Conservation (phyloP, 108 stramenopile genomes). For the Fragilariopsis cylindrus region DNA sequence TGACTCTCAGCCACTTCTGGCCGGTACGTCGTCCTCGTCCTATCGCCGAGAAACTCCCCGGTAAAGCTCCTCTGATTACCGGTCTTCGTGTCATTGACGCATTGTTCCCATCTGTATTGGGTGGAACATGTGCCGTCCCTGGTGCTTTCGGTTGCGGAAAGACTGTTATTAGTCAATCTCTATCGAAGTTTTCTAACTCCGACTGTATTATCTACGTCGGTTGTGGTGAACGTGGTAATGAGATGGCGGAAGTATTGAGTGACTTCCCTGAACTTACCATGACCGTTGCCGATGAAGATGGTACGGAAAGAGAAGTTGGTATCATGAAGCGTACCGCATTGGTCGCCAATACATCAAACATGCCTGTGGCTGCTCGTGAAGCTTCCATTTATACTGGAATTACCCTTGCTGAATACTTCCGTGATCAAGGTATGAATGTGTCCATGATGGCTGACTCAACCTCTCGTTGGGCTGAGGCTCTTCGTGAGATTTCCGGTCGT, state of each 20-base stretch:
- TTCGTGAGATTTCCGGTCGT: constrained; percentile 99
- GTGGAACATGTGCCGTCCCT: constrained; percentile 99
- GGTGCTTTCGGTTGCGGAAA: constrained; percentile 99
- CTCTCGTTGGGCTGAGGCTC: constrained; percentile 99
- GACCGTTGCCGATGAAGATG: constrained; percentile 86
- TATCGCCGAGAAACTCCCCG: constrained; percentile 97
- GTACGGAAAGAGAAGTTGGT: constrained; percentile 92
- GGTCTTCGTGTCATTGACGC: constrained; percentile 99
- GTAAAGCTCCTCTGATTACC: constrained; percentile 96
- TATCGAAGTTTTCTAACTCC: constrained; percentile 99
- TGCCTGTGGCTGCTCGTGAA: constrained; percentile 99
- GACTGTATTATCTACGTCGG: constrained; percentile 95
- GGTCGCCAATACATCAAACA: constrained; percentile 99
- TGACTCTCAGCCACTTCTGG: constrained; percentile 97
- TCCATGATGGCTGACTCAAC: constrained; percentile 99
- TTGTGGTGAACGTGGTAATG: constrained; percentile 97
- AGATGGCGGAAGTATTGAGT: constrained; percentile 99
- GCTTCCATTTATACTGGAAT: constrained; percentile 99
- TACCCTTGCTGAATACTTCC: constrained; percentile 97
- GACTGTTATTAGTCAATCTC: constrained; percentile 99
- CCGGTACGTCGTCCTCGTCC: constrained; percentile 98
- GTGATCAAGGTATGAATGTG: constrained; percentile 99
- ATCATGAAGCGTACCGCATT: constrained; percentile 99
- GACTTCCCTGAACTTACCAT: constrained; percentile 99
- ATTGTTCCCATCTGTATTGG: constrained; percentile 98